phyloP scores from a whole-genome alignment of 169 alveolate species.

The Eimeria necatrix region DNA sequence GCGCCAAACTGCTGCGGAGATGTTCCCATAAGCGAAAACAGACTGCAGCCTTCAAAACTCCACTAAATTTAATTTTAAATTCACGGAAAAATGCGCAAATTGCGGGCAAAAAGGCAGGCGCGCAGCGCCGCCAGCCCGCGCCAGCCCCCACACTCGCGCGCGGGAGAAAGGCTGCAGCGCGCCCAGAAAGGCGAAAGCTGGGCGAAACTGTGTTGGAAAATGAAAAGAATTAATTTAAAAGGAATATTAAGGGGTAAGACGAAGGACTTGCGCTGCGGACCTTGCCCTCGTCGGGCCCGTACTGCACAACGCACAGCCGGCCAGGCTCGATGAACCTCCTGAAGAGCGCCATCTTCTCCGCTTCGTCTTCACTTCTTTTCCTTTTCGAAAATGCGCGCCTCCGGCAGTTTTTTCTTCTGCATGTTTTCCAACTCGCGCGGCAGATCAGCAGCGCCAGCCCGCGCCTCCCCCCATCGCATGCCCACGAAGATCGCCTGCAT shows the following conservation, averaged over 20 bases:
- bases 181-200: background rate
- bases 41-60: background rate
- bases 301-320: constrained; percentile 94
- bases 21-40: background rate
- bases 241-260: background rate
- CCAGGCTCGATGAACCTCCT: constrained; percentile 96
- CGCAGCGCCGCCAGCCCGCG: too few relatives aligned
- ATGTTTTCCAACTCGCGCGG: background rate
- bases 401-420: constrained; percentile 49
- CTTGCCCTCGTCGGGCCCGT: constrained; percentile 96
- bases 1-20: too few relatives aligned
- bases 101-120: too few relatives aligned
- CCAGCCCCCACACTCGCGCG: too few relatives aligned
- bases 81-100: too few relatives aligned
- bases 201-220: background rate
- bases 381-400: background rate
- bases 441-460: background rate
- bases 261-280: constrained; percentile 80
- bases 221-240: background rate
- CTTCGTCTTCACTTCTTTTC: background rate
- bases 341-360: constrained; percentile 88
- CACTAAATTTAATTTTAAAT: too few relatives aligned
- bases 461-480: constrained; percentile 8
- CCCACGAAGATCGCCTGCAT: background rate
- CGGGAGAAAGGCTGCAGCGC: too few relatives aligned